Conservation (phyloP, 208 protist genomes). For the Leishmania amazonensis region DNA sequence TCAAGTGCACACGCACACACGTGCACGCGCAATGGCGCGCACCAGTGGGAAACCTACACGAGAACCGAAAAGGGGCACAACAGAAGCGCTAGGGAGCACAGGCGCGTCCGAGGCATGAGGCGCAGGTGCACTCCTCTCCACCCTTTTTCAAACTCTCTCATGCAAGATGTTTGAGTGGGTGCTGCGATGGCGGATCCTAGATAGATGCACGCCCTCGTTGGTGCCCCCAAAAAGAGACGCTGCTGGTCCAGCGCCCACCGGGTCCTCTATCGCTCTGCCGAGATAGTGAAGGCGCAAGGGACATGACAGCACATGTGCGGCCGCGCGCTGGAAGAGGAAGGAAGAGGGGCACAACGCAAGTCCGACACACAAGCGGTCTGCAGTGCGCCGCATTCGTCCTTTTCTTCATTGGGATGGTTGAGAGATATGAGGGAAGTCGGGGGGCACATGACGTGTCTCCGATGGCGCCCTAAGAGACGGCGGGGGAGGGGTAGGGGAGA, state of each 20-base stretch:
- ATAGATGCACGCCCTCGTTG: background rate
- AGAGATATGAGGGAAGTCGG: background rate
- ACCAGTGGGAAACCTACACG: background rate
- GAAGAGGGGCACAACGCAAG: background rate
- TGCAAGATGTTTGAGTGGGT: background rate
- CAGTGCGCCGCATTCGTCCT: background rate
- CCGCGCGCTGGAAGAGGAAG: background rate
- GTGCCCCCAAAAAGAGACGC: background rate
- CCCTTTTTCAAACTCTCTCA: background rate
- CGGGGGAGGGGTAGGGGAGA: background rate
- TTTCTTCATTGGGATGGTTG: background rate
- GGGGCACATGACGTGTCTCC: background rate
- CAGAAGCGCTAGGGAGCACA: background rate
- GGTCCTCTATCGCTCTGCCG: background rate
- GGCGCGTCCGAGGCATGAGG: background rate
- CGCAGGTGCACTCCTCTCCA: background rate
- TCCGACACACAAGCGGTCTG: too few relatives aligned
- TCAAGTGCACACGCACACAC: background rate
- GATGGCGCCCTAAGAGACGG: background rate
- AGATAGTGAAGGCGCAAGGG: background rate
- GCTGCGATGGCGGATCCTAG: background rate
- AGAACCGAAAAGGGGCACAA: background rate
- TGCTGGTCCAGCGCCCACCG: background rate
- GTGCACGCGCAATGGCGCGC: background rate
- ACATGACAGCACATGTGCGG: background rate